These are phyloP conservation scores for Asparagopsis taxiformis DNA, from an alignment of 31 red algal genomes.

Conservation along the genomic window DNA sequence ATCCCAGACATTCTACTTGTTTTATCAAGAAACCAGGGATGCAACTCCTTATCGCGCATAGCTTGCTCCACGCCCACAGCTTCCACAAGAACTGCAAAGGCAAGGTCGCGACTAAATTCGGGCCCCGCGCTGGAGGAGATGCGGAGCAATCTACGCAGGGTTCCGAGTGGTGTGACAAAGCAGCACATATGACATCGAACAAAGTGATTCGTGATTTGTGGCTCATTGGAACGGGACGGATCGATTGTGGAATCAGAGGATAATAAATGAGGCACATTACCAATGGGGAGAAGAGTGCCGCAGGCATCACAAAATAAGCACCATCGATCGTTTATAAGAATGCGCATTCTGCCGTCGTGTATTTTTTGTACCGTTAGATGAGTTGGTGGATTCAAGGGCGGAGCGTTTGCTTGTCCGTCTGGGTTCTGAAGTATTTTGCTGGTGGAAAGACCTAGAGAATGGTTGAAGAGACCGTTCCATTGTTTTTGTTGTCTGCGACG, in stretches of 20 bases:
- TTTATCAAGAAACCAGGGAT: conserved; percentile 12
- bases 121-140: neutral
- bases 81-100: conserved; percentile 4
- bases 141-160: conserved; percentile 2
- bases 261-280: neutral
- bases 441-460: conserved; percentile 1
- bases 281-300: conserved; percentile 14
- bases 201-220: conserved; percentile 2
- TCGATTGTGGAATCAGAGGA: conserved; percentile 20
- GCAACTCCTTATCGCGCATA: conserved; percentile 3
- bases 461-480: conserved; percentile 23
- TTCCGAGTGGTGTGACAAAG: conserved; percentile 7
- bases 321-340: conserved; percentile 1
- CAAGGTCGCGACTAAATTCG: neutral
- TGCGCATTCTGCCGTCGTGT: conserved; percentile 8
- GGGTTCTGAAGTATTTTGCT: neutral
- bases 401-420: neutral
- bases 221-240: neutral
- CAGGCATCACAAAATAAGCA: conserved; percentile 29
- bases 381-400: neutral
- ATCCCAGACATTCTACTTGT: conserved; percentile 1
- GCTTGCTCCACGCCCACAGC: conserved; percentile 3
- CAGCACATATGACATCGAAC: neutral
- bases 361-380: conserved; percentile 10
- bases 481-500: conserved; percentile 10